Evolutionary conservation across 176 grass and related monocot genomes (phyloP).

Genomic region (Leersia perrieri): DNA sequence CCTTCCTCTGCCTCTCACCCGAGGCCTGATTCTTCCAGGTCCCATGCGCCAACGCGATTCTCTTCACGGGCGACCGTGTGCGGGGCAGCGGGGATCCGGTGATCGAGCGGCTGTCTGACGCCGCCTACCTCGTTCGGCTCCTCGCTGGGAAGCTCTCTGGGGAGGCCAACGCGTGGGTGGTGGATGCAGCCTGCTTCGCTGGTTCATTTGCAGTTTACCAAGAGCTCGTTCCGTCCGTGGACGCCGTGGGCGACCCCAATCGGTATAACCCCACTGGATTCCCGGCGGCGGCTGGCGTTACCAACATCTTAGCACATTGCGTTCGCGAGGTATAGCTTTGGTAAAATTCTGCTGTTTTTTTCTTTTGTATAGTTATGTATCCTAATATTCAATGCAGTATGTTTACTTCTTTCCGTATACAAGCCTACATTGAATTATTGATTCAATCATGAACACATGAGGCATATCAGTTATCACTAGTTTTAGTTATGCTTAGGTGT

Average conservation of each 20-base stretch:
- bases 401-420: not conserved
- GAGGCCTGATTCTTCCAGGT: slow-evolving; percentile 32
- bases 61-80: slow-evolving; percentile 81
- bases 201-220: slow-evolving; percentile 68
- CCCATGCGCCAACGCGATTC: slow-evolving; percentile 67
- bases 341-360: no score
- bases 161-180: slow-evolving; percentile 69
- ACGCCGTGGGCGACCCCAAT: slow-evolving; percentile 57
- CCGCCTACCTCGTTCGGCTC: slow-evolving; percentile 41
- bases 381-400: not conserved
- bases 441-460: not conserved
- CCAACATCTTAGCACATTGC: slow-evolving; percentile 45
- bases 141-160: slow-evolving; percentile 52
- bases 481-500: not conserved
- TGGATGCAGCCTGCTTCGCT: slow-evolving; percentile 68
- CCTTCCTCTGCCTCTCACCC: not conserved
- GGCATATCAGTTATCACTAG: not conserved
- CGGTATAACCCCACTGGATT: slow-evolving; percentile 67
- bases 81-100: slow-evolving; percentile 50
- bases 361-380: not conserved
- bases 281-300: slow-evolving; percentile 55
- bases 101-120: slow-evolving; percentile 70
- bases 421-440: not conserved
- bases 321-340: slow-evolving; percentile 50
- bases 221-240: slow-evolving; percentile 55